A percentile compares a stretch with the other conserved stretches of the same genome.
phyloP scores from a whole-genome alignment of 225 moss, liverwort and hornwort species.

The Sphagnum tenellum region DNA sequence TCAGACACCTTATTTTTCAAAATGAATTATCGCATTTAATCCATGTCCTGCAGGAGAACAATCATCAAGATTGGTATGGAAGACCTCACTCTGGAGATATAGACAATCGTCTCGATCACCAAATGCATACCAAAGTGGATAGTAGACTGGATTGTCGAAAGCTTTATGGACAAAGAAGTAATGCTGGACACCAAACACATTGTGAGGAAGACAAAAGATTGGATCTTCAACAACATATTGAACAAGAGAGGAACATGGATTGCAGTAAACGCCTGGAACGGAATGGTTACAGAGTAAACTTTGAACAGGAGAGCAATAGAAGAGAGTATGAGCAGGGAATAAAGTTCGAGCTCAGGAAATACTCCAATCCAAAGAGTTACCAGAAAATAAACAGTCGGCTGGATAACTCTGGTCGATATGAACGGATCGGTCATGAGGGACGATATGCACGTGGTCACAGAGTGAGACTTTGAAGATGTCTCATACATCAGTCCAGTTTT shows the following conservation, averaged over 20 bases:
- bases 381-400: slow-evolving; percentile 11
- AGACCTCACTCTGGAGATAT: slow-evolving; percentile 1
- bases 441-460: slow-evolving; percentile 12
- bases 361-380: slow-evolving; percentile 2
- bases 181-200: slow-evolving; percentile 4
- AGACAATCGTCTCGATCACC: slow-evolving; percentile 5
- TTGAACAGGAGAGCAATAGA: slow-evolving; percentile 8
- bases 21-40: neutral
- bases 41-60: neutral
- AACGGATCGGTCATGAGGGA: slow-evolving; percentile 9
- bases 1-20: neutral
- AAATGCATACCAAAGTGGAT: slow-evolving; percentile 4
- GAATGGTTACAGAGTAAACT: slow-evolving; percentile 13
- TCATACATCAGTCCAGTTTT: no score
- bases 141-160: slow-evolving; percentile 5
- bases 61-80: slow-evolving; percentile 6
- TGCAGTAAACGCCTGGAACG: slow-evolving; percentile 10
- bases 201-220: slow-evolving; percentile 8
- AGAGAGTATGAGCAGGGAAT: slow-evolving; percentile 12
- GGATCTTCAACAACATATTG: slow-evolving; percentile 12
- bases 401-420: slow-evolving; percentile 27
- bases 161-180: neutral
- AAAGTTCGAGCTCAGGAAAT: slow-evolving; percentile 9
- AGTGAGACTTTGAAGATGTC: slow-evolving; percentile 2
- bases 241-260: slow-evolving; percentile 19